phyloP scores from a whole-genome alignment of 73 alveolate genomes.

The Loxodes magnus region DNA sequence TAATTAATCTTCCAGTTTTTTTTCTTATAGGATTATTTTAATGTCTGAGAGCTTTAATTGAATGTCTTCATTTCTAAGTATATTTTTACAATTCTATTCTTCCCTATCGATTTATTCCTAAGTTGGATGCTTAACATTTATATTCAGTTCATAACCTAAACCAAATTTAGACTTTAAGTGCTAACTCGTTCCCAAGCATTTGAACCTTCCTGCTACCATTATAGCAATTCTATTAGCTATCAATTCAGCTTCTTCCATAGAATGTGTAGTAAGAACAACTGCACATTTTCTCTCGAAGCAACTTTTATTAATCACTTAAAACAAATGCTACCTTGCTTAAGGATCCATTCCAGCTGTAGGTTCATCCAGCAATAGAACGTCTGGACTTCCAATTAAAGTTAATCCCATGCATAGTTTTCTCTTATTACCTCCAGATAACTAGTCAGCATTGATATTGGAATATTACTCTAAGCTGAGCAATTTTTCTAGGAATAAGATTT shows the following conservation, averaged over 20 bases:
- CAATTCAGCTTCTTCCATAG: conserved; percentile 90
- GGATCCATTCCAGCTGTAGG: conserved; percentile 96
- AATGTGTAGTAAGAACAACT: conserved; percentile 76
- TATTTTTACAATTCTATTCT: too few species aligned
- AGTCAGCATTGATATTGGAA: conserved; percentile 35
- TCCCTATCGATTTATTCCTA: conserved; percentile 20
- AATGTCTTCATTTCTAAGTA: too few species aligned
- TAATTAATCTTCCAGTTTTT: too few species aligned
- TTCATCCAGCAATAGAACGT: conserved; percentile 83
- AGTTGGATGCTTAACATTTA: conserved; percentile 23
- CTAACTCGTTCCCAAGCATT: conserved; percentile 51
- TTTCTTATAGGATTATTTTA: too few species aligned
- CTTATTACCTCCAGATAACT: conserved; percentile 93
- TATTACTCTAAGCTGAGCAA: conserved; percentile 55
- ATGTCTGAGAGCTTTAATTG: too few species aligned
- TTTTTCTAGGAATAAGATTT: conserved; percentile 41
- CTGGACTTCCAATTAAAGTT: conserved; percentile 85
- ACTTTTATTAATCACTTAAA: conserved; percentile 60
- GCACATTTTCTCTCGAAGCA: conserved; percentile 40
- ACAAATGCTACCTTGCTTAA: conserved; percentile 60
- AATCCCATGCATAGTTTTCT: conserved; percentile 92
- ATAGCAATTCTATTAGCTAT: conserved; percentile 71
- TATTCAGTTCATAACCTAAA: conserved; percentile 40
- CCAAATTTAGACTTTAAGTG: conserved; percentile 50
- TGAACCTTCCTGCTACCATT: conserved; percentile 67